Conservation (phyloP, 2,329 filamentous ascomycete species). For the Alternaria solani region DNA sequence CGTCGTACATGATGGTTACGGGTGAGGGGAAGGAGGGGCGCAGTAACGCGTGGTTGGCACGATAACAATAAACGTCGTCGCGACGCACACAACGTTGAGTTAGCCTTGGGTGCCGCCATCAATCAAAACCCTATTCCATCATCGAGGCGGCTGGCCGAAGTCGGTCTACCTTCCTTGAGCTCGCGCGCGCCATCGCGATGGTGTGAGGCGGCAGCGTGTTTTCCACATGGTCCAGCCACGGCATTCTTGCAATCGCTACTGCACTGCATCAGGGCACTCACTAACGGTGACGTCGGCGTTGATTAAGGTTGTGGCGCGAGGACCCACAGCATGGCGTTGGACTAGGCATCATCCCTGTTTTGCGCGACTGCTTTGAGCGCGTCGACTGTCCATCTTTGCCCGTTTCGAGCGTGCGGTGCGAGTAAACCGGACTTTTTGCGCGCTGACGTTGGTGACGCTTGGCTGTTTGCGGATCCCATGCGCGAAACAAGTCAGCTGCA, state of each 20-base stretch:
- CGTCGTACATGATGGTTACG: neutral
- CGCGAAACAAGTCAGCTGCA: conserved; percentile 13
- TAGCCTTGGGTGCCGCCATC: neutral
- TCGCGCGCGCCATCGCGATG: conserved; percentile 7
- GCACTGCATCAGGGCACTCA: conserved; percentile 2
- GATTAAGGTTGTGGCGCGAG: conserved; percentile 29
- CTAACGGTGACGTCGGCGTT: conserved; percentile 17
- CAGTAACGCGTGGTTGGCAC: conserved; percentile 15
- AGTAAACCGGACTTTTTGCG: conserved; percentile 13
- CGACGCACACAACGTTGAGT: conserved; percentile 8
- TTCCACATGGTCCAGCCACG: conserved; percentile 17
- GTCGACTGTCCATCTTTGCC: conserved; percentile 25
- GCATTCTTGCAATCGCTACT: conserved; percentile 5
- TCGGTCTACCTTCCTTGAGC: conserved; percentile 7
- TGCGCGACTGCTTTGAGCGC: conserved; percentile 22
- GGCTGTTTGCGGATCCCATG: conserved; percentile 6
- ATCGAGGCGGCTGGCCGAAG: neutral
- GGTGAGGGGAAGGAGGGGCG: conserved; percentile 15
- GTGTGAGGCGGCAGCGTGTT: neutral
- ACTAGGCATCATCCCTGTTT: conserved; percentile 11
- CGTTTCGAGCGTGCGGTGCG: neutral
- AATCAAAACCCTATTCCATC: neutral
- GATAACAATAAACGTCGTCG: neutral
- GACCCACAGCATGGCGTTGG: neutral
- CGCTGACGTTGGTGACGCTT: conserved; percentile 10